Percentiles rank a stretch among this genome's conserved stretches.
Conservation (phyloP, 192 early-diverging fungal species). For the Coemansia erecta region DNA sequence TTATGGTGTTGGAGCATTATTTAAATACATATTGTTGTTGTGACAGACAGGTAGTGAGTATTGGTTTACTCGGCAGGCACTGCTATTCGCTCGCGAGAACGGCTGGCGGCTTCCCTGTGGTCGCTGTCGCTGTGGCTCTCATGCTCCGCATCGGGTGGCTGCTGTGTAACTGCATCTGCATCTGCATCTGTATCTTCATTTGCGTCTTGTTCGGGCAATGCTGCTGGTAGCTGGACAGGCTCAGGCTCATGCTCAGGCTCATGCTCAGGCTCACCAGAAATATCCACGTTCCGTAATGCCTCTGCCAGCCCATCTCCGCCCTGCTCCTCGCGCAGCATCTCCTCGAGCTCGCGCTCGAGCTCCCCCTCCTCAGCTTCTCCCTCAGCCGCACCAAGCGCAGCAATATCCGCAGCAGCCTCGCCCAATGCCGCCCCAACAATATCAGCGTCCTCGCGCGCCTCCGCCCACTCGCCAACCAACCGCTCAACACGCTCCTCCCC, state of each 20-base stretch:
- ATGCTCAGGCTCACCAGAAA: not conserved
- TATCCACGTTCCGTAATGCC: not conserved
- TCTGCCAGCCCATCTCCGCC: not conserved
- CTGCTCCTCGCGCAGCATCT: conserved; percentile 17
- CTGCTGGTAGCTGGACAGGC: too few relatives aligned
- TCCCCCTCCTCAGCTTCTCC: conserved; percentile 17
- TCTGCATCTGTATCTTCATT: too few relatives aligned
- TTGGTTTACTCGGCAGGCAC: too few relatives aligned
- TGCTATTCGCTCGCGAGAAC: too few relatives aligned
- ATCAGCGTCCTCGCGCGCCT: not conserved
- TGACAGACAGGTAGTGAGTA: not conserved
- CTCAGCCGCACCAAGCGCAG: not conserved
- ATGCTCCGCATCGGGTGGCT: too few relatives aligned
- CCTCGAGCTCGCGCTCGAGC: conserved; percentile 43
- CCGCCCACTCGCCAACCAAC: not conserved
- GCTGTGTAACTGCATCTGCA: too few relatives aligned
- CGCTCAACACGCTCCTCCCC: conserved; percentile 12
- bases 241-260: too few relatives aligned
- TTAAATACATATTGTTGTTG: not conserved
- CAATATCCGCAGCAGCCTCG: not conserved
- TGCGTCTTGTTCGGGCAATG: too few relatives aligned
- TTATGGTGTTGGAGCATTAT: too few relatives aligned
- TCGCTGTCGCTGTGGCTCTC: too few relatives aligned
- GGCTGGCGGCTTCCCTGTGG: too few relatives aligned
- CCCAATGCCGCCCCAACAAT: not conserved